A percentile compares a stretch with the other conserved stretches of the same genome.
Evolutionary conservation across 176 grass and related monocot genomes (phyloP).

Genomic region (Zea luxurians): DNA sequence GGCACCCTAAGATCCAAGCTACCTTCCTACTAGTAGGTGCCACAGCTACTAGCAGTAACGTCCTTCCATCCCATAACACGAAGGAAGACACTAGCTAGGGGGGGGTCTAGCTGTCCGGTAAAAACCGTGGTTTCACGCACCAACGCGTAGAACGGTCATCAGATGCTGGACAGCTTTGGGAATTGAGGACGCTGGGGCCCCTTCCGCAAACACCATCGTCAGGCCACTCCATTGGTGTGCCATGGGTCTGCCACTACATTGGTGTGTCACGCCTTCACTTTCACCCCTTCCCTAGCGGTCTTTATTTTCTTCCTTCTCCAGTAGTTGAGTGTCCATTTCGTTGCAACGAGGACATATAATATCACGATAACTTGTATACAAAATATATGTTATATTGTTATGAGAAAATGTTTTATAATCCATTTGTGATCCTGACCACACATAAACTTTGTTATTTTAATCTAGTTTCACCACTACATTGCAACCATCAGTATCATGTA

Average conservation of each 20-base stretch:
- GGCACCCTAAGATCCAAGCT: conserved; percentile 16
- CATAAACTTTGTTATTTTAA: too few relatives aligned
- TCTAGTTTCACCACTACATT: too few relatives aligned
- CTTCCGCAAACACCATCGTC: conserved; percentile 39
- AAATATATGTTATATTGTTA: too few relatives aligned
- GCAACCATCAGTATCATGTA: too few relatives aligned
- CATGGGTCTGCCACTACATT: conserved; percentile 60
- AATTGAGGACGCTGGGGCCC: conserved; percentile 41
- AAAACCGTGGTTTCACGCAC: neutral
- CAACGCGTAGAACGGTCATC: conserved; percentile 28
- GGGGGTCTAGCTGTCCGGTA: neutral
- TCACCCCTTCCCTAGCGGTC: neutral
- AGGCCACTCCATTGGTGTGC: conserved; percentile 51
- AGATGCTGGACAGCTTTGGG: conserved; percentile 36
- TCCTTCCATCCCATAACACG: conserved; percentile 19
- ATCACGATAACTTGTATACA: too few relatives aligned
- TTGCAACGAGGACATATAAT: too few relatives aligned
- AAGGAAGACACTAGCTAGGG: conserved; percentile 6
- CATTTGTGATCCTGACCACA: too few relatives aligned
- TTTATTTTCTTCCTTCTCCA: too few relatives aligned
- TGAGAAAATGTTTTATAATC: too few relatives aligned
- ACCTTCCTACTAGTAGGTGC: neutral
- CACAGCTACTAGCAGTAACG: neutral
- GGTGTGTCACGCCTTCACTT: conserved; percentile 17
- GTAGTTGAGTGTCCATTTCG: too few relatives aligned